phyloP scores from a whole-genome alignment of 495 filamentous ascomycete species.

The Penicillium tannophilum region DNA sequence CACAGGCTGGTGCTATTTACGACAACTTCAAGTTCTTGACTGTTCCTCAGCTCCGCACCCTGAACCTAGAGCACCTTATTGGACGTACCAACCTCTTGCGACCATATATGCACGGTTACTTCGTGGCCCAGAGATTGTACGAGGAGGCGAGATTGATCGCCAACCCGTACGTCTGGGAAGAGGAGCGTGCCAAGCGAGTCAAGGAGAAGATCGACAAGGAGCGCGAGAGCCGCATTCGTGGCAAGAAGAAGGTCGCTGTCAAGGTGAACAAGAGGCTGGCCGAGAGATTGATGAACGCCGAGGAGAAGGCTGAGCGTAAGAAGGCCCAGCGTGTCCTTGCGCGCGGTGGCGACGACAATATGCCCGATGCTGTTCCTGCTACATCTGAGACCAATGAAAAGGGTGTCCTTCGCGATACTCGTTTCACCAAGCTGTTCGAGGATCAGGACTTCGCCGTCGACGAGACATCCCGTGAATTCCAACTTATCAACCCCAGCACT shows the following conservation, averaged over 20 bases:
- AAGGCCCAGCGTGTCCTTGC: slow-evolving; percentile 58
- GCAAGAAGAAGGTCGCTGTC: slow-evolving; percentile 89
- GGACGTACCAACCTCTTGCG: slow-evolving; percentile 83
- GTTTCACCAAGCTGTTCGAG: slow-evolving; percentile 88
- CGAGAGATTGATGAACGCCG: slow-evolving; percentile 75
- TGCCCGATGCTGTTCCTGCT: slow-evolving; percentile 36
- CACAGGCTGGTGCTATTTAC: slow-evolving; percentile 71
- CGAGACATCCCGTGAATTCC: slow-evolving; percentile 85
- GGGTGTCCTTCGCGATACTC: slow-evolving; percentile 74
- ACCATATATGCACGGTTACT: slow-evolving; percentile 99
- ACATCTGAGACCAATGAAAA: slow-evolving; percentile 36
- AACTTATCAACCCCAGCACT: slow-evolving; percentile 82
- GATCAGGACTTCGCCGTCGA: slow-evolving; percentile 92
- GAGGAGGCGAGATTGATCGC: slow-evolving; percentile 91
- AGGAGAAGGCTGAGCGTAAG: slow-evolving; percentile 79
- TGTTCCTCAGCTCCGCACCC: slow-evolving; percentile 71
- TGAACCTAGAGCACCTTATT: slow-evolving; percentile 84
- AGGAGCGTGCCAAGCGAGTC: slow-evolving; percentile 82
- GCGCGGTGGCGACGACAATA: slow-evolving; percentile 56
- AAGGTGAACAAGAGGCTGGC: slow-evolving; percentile 84
- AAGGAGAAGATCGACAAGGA: slow-evolving; percentile 95
- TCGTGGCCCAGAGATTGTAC: slow-evolving; percentile 88
- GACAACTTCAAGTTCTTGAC: slow-evolving; percentile 99
- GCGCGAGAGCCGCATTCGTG: slow-evolving; percentile 85
- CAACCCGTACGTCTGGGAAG: slow-evolving; percentile 89